phyloP scores from a whole-genome alignment of 139 green algal species.

The Yamagishiella unicocca region DNA sequence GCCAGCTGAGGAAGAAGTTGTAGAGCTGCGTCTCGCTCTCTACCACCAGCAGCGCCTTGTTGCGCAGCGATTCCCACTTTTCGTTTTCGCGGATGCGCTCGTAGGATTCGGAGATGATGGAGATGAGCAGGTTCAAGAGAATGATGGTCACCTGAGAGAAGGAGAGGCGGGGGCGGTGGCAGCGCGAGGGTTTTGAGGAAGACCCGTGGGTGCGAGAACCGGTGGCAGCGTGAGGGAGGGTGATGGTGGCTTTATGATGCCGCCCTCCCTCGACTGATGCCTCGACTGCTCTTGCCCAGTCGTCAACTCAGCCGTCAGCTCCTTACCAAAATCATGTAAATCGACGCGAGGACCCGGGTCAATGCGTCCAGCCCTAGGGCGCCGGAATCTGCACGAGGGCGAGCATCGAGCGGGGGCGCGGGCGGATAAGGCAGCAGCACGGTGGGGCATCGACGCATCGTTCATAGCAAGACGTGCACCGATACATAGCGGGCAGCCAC shows the following conservation, averaged over 20 bases:
- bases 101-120: slow-evolving; percentile 42
- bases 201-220: too few species aligned
- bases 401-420: too few species aligned
- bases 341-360: neutral
- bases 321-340: slow-evolving; percentile 21
- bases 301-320: neutral
- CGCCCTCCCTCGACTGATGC: too few species aligned
- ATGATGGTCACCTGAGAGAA: slow-evolving; percentile 16
- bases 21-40: slow-evolving; percentile 36
- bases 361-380: slow-evolving; percentile 12
- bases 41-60: slow-evolving; percentile 33
- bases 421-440: too few species aligned
- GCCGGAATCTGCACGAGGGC: neutral
- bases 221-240: too few species aligned
- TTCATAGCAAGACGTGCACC: too few species aligned
- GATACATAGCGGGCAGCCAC: too few species aligned
- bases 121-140: slow-evolving; percentile 51
- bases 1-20: neutral
- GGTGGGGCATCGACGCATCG: too few species aligned
- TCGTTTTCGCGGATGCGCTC: slow-evolving; percentile 44
- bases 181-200: too few species aligned
- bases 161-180: too few species aligned
- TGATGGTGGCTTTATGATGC: too few species aligned
- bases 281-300: too few species aligned
- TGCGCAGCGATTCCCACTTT: slow-evolving; percentile 19